Conservation (phyloP, 192 early-diverging fungal species). For the Funneliformis mosseae region DNA sequence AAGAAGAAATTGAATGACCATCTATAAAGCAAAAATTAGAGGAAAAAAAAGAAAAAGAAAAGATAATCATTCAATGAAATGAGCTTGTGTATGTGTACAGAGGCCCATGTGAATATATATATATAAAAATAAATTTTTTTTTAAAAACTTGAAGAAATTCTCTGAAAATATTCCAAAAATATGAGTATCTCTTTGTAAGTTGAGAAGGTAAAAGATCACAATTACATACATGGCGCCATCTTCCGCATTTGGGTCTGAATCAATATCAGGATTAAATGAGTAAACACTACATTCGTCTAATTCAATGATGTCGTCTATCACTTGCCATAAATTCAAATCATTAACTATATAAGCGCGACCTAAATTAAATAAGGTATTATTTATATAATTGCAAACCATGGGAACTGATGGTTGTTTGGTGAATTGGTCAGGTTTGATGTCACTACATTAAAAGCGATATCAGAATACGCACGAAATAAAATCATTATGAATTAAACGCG, state of each 20-base stretch:
- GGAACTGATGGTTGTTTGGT: constrained; percentile 70
- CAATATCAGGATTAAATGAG: constrained; percentile 84
- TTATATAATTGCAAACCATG: constrained; percentile 81
- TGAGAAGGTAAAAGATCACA: constrained; percentile 1
- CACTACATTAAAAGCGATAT: constrained; percentile 47
- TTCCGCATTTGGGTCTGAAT: constrained; percentile 89
- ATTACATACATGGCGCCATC: constrained; percentile 77
- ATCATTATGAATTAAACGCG: not conserved
- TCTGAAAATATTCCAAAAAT: constrained; percentile 29
- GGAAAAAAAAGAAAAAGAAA: not conserved
- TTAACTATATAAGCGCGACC: constrained; percentile 69
- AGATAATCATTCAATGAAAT: constrained; percentile 1
- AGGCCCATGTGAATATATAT: not conserved
- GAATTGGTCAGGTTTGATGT: constrained; percentile 79
- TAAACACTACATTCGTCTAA: constrained; percentile 89
- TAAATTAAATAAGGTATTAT: constrained; percentile 82
- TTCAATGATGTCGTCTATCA: constrained; percentile 81
- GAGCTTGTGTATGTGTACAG: constrained; percentile 24
- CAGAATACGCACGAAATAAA: not conserved
- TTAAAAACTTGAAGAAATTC: constrained; percentile 23
- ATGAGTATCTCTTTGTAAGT: not conserved
- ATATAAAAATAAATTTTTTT: not conserved
- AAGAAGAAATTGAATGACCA: constrained; percentile 99
- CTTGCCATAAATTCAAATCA: constrained; percentile 81
- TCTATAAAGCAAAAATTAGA: constrained; percentile 42